Percentiles rank a stretch among this genome's conserved stretches.
Conservation (phyloP, 2,329 filamentous ascomycete species). For the Didymella pinodella region DNA sequence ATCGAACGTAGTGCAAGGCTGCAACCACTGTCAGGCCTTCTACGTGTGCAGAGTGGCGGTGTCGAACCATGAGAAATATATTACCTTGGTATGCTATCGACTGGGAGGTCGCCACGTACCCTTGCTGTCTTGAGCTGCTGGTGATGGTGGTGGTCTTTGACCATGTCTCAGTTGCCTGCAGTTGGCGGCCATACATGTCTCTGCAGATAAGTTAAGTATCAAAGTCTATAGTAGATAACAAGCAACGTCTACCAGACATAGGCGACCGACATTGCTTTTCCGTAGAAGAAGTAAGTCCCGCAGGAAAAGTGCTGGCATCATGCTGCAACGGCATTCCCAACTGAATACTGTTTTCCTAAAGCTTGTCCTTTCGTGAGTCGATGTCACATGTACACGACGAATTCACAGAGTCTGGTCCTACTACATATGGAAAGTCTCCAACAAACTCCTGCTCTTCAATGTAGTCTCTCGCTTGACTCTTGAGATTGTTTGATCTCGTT, state of each 20-base stretch:
- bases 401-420: neutral
- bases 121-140: conserved; percentile 1
- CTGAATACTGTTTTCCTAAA: neutral
- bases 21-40: neutral
- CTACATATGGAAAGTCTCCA: neutral
- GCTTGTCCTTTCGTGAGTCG: neutral
- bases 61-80: neutral
- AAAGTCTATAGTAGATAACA: too few species aligned
- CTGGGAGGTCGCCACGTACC: conserved; percentile 1
- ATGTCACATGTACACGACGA: neutral
- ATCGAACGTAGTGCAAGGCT: conserved; percentile 3
- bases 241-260: neutral
- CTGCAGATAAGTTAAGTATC: neutral
- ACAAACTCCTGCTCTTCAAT: neutral
- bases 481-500: neutral
- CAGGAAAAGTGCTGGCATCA: neutral
- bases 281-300: neutral
- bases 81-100: neutral
- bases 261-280: neutral
- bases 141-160: neutral
- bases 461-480: neutral
- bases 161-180: conserved; percentile 1
- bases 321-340: neutral
- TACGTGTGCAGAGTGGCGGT: neutral
- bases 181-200: neutral